Conservation (phyloP, 108 stramenopile species). For the Mayamaea pseudoterrestris region DNA sequence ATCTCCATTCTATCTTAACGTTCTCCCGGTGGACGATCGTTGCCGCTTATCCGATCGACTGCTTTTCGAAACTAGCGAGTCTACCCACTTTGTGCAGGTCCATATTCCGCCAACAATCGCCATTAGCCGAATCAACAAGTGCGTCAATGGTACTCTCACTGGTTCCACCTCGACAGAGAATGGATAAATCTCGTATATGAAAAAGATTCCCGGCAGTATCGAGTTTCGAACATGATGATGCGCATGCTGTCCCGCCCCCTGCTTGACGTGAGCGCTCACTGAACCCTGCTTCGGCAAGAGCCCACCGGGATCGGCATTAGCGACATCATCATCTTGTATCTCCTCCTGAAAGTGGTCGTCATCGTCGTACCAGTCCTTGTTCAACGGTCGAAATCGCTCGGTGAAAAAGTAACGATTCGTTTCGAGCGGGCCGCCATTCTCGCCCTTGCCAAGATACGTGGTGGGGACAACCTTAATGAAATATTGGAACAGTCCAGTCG, state of each 20-base stretch:
- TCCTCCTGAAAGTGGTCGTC: slow-evolving; percentile 25
- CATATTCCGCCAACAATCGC: slow-evolving; percentile 93
- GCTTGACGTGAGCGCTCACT: no score
- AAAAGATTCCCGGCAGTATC: slow-evolving; percentile 92
- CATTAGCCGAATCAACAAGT: slow-evolving; percentile 84
- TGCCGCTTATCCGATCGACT: slow-evolving; percentile 1
- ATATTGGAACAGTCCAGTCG: slow-evolving; percentile 90
- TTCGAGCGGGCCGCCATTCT: slow-evolving; percentile 16
- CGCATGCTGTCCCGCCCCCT: slow-evolving; percentile 13
- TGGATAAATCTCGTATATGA: slow-evolving; percentile 96
- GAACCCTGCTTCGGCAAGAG: no score
- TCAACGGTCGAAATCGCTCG: slow-evolving; percentile 81
- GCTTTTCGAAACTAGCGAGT: slow-evolving; percentile 7
- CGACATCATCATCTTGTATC: slow-evolving; percentile 13
- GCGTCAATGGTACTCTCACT: slow-evolving; percentile 62
- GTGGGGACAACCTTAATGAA: slow-evolving; percentile 93
- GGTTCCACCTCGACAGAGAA: slow-evolving; percentile 87
- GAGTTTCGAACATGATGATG: slow-evolving; percentile 58
- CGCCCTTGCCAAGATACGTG: slow-evolving; percentile 36
- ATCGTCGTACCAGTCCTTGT: slow-evolving; percentile 42
- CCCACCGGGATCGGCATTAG: no score
- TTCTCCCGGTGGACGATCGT: neutral
- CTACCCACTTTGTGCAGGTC: slow-evolving; percentile 57
- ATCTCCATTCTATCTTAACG: neutral
- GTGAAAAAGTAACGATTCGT: slow-evolving; percentile 84